Percentiles rank a stretch among this genome's conserved stretches.
Evolutionary conservation across 192 early-diverging fungal genomes (phyloP).

Genomic region (Haplosporangium gracile): DNA sequence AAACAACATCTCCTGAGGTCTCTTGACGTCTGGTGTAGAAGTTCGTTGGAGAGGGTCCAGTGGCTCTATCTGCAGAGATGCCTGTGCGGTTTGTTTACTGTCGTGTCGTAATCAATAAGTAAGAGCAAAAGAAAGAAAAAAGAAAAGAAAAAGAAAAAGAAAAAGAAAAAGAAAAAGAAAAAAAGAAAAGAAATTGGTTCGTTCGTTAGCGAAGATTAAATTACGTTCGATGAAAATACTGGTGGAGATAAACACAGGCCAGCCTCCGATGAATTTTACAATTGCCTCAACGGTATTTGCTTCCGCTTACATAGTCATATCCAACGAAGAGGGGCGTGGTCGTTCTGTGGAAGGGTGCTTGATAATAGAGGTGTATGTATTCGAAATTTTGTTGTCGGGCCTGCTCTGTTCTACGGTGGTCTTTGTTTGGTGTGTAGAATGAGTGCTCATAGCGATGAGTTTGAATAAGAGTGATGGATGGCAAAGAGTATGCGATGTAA

Average conservation of each 20-base stretch:
- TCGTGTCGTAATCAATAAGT: neutral
- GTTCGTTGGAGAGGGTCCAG: neutral
- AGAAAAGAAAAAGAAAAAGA: neutral
- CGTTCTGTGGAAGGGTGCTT: neutral
- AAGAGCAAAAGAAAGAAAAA: neutral
- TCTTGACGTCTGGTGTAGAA: neutral
- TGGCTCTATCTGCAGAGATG: neutral
- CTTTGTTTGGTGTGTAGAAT: neutral
- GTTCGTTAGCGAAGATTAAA: no score
- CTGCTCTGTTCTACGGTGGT: neutral
- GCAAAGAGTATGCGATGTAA: neutral
- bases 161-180: neutral
- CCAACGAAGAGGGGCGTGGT: neutral
- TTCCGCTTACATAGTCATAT: neutral
- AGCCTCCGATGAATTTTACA: neutral
- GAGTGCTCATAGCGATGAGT: neutral
- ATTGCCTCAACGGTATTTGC: neutral
- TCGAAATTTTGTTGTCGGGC: neutral
- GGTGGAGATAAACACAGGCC: neutral
- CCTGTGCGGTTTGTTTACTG: neutral
- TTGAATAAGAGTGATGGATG: neutral
- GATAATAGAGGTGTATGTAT: neutral
- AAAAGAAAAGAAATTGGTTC: neutral
- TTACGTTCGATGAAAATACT: neutral
- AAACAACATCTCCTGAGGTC: conserved; percentile 6